phyloP scores from a whole-genome alignment of 2,329 filamentous ascomycete genomes.

The Neofusicoccum cordaticola region DNA sequence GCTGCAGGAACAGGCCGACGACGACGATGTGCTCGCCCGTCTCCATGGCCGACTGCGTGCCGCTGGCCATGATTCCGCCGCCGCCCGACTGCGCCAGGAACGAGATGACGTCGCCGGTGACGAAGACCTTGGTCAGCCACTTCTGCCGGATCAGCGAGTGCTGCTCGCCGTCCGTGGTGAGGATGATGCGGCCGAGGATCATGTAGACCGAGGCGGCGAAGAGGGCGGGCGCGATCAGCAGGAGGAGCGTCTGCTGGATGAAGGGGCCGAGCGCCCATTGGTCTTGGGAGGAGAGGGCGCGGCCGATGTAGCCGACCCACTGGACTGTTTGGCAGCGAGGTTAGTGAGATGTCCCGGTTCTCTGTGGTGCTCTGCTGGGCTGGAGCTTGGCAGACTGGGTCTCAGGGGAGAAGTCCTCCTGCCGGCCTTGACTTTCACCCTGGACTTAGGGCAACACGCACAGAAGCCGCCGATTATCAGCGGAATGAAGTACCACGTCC shows the following conservation, averaged over 20 bases:
- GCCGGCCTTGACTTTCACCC: background rate
- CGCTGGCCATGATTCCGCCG: conserved; percentile 6
- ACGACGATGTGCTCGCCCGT: conserved; percentile 17
- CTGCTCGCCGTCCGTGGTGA: conserved; percentile 33
- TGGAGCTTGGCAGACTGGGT: too few species aligned
- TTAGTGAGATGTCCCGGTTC: background rate
- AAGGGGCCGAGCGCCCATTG: conserved; percentile 36
- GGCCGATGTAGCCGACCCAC: conserved; percentile 50
- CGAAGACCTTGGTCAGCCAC: conserved; percentile 43
- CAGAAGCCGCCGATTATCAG: background rate
- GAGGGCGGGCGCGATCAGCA: conserved; percentile 47
- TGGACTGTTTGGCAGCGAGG: conserved; percentile 41
- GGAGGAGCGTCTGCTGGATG: conserved; percentile 44
- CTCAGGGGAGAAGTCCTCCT: too few species aligned
- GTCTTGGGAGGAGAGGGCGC: conserved; percentile 39
- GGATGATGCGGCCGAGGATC: conserved; percentile 41
- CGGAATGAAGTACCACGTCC: conserved; percentile 8
- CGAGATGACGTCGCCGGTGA: conserved; percentile 42
- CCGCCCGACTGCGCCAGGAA: conserved; percentile 38
- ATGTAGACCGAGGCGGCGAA: conserved; percentile 48
- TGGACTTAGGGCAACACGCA: background rate
- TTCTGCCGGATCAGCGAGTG: conserved; percentile 33
- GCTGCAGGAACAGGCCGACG: conserved; percentile 32
- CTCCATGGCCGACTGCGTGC: background rate
- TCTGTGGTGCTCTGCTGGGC: too few species aligned